Base-by-base conservation (phyloP, 2,329 filamentous ascomycete genomes). In the Apiospora rasikravindrae region DNA sequence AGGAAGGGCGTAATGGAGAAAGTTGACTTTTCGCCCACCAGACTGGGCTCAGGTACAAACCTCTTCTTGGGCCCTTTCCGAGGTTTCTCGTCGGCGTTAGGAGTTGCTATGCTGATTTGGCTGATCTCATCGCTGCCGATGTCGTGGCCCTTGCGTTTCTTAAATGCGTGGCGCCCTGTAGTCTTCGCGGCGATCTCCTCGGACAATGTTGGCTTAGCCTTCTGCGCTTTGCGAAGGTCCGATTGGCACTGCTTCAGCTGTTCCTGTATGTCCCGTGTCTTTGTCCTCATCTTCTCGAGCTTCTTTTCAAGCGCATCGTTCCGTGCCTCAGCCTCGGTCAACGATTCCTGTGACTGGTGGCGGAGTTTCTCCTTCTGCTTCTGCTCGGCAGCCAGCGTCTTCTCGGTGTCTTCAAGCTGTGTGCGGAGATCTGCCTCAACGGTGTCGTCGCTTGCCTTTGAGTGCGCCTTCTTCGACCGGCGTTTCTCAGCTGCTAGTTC, bases 1-100 rank as follows among this genome's bases (percentile, higher is more conserved):
- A 98, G 86, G 85, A 97, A 98, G 0, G 96, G 96, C 0, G 96
- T 98, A 75, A 98, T 94, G 4, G 95, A 98, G 82, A 98, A 98
- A 2, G 89, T 91, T 0, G 95, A 98, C 82, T 98, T 98, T 79
- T 97, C 94, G 42, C 93, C 94, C 6, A 93, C 85, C 71, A 90
- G 83, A 1, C 89, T 87, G 49, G 89, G 88, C 26, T 90, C 88
- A 2, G 33, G 16, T 26, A 51, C 45, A 40, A 85, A 81, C 71
- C 86, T 84, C 79, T 90, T 91, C 81, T 91, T 93, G 73, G 57
- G 84, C 84, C 74, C 71, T 79, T 76, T 69, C 85, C 80, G 57
- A 33, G 70, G 72, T 53, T 53, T 74, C 72, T 75, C 78, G 57
- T 80, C 77, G 19, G 79, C 80, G 47, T 76, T 84, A 70, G 79